phyloP scores from a whole-genome alignment of 139 green algal species.

The Chlamydomonas sphaeroides region DNA sequence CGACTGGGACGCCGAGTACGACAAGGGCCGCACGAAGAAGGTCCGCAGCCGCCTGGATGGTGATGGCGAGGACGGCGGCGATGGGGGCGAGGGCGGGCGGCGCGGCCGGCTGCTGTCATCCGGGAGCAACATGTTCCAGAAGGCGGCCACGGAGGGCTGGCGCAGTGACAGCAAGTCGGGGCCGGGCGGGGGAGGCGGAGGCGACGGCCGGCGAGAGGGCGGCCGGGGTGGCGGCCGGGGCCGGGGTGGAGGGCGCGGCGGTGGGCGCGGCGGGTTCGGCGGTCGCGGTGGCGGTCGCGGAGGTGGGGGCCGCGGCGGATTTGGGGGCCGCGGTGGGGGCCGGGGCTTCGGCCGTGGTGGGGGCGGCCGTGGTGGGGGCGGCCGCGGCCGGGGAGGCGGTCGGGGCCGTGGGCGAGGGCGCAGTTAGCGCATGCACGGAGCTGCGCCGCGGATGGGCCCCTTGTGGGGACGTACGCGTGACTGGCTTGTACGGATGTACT shows the following conservation, averaged over 20 bases:
- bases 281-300: not conserved
- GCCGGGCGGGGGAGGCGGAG: not conserved
- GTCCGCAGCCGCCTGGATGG: slow-evolving; percentile 47
- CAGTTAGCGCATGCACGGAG: too few species aligned
- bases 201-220: not conserved
- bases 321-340: not conserved
- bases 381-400: not conserved
- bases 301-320: slow-evolving; percentile 5
- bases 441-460: too few species aligned
- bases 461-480: too few species aligned
- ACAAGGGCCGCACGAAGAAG: slow-evolving; percentile 69
- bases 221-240: not conserved
- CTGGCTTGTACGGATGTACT: too few species aligned
- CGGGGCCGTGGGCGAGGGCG: not conserved
- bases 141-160: slow-evolving; percentile 16
- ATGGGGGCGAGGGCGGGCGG: slow-evolving; percentile 30
- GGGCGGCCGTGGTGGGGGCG: not conserved
- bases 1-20: slow-evolving; percentile 74
- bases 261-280: not conserved
- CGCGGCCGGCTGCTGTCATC: not conserved
- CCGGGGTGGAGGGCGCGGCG: slow-evolving; percentile 5
- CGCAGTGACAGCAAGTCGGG: slow-evolving; percentile 31
- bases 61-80: slow-evolving; percentile 23
- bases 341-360: slow-evolving; percentile 13
- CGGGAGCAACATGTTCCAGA: slow-evolving; percentile 28